Conservation (phyloP, 2,329 filamentous ascomycete species). For the Nemania sp. region DNA sequence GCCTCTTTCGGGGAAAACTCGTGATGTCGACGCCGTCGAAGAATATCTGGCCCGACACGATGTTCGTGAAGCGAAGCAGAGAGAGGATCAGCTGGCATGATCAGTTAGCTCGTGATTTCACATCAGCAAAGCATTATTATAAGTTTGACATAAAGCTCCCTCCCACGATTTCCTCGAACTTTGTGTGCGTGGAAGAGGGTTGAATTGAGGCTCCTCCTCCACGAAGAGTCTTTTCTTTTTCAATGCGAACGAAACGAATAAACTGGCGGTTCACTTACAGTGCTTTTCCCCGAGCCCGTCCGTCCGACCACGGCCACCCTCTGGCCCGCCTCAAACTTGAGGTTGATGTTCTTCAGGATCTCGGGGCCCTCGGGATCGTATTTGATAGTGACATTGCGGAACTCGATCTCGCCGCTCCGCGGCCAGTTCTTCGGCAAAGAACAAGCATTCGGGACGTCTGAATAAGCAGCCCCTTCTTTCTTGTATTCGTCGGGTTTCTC, state of each 20-base stretch:
- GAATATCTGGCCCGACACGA: constrained; percentile 56
- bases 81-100: constrained; percentile 53
- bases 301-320: constrained; percentile 80
- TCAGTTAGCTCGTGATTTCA: constrained; percentile 16
- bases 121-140: background rate
- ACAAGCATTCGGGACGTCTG: constrained; percentile 44
- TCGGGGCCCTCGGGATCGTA: constrained; percentile 52
- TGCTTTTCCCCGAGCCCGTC: constrained; percentile 83
- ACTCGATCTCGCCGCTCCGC: constrained; percentile 53
- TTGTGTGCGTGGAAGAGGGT: no score
- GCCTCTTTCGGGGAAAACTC: constrained; percentile 53
- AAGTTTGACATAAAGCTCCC: background rate
- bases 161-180: no score
- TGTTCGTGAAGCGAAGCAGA: constrained; percentile 57
- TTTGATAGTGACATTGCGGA: constrained; percentile 55
- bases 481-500: constrained; percentile 49
- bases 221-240: no score
- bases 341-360: constrained; percentile 55
- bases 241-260: no score
- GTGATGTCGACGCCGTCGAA: constrained; percentile 62
- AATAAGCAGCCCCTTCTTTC: constrained; percentile 46
- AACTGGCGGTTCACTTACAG: constrained; percentile 51
- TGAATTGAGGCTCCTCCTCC: no score
- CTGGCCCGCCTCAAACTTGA: constrained; percentile 66
- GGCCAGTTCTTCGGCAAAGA: constrained; percentile 51